Base-by-base conservation (phyloP, 2,329 filamentous ascomycete genomes). In the Teratosphaeria epicoccoides region DNA sequence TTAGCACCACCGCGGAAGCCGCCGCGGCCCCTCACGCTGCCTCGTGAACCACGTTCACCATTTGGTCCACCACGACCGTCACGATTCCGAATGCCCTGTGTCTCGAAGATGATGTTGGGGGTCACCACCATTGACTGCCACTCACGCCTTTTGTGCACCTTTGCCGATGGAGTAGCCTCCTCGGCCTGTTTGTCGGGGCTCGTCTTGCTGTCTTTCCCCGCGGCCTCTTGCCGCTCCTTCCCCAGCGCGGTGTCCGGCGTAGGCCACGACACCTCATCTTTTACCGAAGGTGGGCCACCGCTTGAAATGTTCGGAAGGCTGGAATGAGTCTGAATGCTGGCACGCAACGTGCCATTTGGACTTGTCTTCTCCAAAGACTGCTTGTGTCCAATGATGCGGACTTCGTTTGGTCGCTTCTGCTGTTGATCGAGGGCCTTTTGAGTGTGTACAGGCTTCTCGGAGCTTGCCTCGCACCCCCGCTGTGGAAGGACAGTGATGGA, bases 41-140 rank as follows among this genome's bases (percentile, higher is more conserved):
- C 77, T 64, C 81, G 77, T 51, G 76, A 70, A 49, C 75, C 70
- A 61, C 78, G 73, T 55, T 80, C 77, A 49, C 78, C 77, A 60
- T 77, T 54, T 17, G 57, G 55, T 33, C 59, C 54, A 20, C 51
- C 17, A 20, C 54, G 53, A 11, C 45, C n/a, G 11, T 53, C 52
- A 17, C 47, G 52, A 33, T 57, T 55, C 25, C 59, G 58, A 51
- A 62, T 63, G 44, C 59, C 58, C 43, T 60, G 88, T 0, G 93
- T 96, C 66, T 88, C 85, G 70, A 95, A 97, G 52, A 84, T 83
- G 47, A 93, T 88, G 12, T 82, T 85, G 7, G 89, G 91, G 11
- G 87, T 88, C 63, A 90, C 91, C 28, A 84, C 81, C 52, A 96
- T 80, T 1, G 83, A 79, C 53, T 87, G 83, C 91, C 93, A 97